Evolutionary conservation across 2,329 filamentous ascomycete species (phyloP).

Genomic region (Phaeosphaeria sp.): DNA sequence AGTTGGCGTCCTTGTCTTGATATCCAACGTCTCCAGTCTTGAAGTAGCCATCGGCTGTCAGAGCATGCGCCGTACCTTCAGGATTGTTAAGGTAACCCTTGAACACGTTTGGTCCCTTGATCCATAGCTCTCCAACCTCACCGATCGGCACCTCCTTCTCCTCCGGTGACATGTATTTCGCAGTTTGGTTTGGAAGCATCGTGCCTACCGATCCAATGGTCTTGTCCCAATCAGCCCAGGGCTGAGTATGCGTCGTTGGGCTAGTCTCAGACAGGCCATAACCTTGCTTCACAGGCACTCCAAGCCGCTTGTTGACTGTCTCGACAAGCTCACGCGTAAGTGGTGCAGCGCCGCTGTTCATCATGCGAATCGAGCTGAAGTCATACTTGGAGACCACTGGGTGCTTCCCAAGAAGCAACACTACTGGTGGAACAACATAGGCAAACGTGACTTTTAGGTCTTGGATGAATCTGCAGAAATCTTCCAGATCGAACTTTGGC

Average conservation of each 20-base stretch:
- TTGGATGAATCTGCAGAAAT: conserved; percentile 79
- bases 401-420: conserved; percentile 80
- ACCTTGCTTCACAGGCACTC: conserved; percentile 85
- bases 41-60: conserved; percentile 83
- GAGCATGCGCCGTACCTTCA: conserved; percentile 71
- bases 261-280: conserved; percentile 90
- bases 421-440: conserved; percentile 84
- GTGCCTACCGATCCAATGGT: conserved; percentile 80
- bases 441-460: conserved; percentile 75
- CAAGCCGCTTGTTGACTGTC: conserved; percentile 74
- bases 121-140: conserved; percentile 66
- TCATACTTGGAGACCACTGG: conserved; percentile 82
- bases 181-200: conserved; percentile 78
- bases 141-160: conserved; percentile 67
- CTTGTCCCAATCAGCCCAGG: conserved; percentile 76
- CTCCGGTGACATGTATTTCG: conserved; percentile 74
- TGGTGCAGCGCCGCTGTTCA: conserved; percentile 88
- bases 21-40: conserved; percentile 88
- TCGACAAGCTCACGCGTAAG: conserved; percentile 81
- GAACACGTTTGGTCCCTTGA: conserved; percentile 82
- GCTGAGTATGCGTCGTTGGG: conserved; percentile 77
- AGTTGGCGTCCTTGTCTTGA: conserved; percentile 77
- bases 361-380: conserved; percentile 76
- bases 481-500: conserved; percentile 80
- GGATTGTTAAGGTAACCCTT: conserved; percentile 78